Conservation (phyloP, 805 yeast species). For the Candida succiphila region DNA sequence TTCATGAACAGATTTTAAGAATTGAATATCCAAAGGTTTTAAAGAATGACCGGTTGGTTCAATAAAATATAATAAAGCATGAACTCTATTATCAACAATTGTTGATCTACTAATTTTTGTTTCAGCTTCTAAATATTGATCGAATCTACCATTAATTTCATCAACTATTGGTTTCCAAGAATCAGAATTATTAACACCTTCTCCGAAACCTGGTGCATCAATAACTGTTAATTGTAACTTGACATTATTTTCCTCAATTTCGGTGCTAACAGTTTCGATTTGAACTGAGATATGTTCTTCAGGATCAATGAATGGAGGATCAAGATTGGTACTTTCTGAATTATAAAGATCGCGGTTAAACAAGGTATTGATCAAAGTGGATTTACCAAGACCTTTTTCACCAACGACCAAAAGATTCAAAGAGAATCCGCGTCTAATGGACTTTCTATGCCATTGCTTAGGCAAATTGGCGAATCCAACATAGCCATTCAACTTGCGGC, state of each 20-base stretch:
- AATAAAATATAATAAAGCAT: slow-evolving; percentile 87
- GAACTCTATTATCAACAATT: slow-evolving; percentile 75
- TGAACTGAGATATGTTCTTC: slow-evolving; percentile 38
- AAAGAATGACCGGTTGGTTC: slow-evolving; percentile 96
- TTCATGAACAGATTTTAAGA: slow-evolving; percentile 80
- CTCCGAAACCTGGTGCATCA: slow-evolving; percentile 94
- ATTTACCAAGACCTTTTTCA: slow-evolving; percentile 86
- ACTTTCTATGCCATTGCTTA: slow-evolving; percentile 96
- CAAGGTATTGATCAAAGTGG: slow-evolving; percentile 84
- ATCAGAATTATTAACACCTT: slow-evolving; percentile 67
- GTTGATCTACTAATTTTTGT: slow-evolving; percentile 67
- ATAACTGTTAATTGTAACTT: slow-evolving; percentile 74
- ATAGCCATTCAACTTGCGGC: slow-evolving; percentile 79
- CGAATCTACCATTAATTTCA: slow-evolving; percentile 80
- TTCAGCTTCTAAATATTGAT: slow-evolving; percentile 82
- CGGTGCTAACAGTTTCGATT: slow-evolving; percentile 52
- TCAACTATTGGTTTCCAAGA: slow-evolving; percentile 88
- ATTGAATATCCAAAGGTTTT: slow-evolving; percentile 78
- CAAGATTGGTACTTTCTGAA: slow-evolving; percentile 12
- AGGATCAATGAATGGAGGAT: slow-evolving; percentile 27
- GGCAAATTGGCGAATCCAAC: slow-evolving; percentile 98
- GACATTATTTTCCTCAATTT: slow-evolving; percentile 91
- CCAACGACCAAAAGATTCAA: slow-evolving; percentile 87
- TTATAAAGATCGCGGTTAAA: slow-evolving; percentile 58
- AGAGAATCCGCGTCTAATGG: slow-evolving; percentile 80